Percentiles rank a stretch among this genome's conserved stretches.
phyloP scores from a whole-genome alignment of 2,329 filamentous ascomycete species.

The Curvularia hawaiiensis region DNA sequence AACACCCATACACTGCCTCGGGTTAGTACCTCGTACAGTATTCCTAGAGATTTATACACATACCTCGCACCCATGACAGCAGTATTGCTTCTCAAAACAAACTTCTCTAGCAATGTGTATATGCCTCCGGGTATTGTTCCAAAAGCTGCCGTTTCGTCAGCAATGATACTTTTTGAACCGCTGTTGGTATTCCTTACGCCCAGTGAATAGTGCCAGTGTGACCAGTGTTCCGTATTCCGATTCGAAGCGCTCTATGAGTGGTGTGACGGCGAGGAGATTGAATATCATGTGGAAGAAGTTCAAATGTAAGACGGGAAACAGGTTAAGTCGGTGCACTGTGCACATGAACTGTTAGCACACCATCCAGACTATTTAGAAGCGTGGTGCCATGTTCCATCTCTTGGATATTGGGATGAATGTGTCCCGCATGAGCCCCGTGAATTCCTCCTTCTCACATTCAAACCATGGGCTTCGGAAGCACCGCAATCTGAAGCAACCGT shows the following conservation, averaged over 20 bases:
- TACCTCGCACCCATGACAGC: constrained; percentile 83
- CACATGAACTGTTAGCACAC: constrained; percentile 19
- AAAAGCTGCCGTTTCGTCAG: constrained; percentile 45
- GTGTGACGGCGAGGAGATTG: constrained; percentile 79
- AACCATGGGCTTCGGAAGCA: constrained; percentile 1
- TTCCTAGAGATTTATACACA: constrained; percentile 20
- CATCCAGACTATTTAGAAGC: neutral
- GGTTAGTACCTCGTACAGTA: constrained; percentile 1
- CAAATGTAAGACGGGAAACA: constrained; percentile 85
- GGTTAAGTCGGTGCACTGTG: constrained; percentile 89
- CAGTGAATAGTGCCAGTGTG: constrained; percentile 84
- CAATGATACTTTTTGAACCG: constrained; percentile 54
- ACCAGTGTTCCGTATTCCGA: constrained; percentile 89
- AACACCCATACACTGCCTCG: constrained; percentile 86
- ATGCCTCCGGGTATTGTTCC: constrained; percentile 73
- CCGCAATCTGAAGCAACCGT: constrained; percentile 2
- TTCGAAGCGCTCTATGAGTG: constrained; percentile 94
- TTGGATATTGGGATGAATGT: neutral
- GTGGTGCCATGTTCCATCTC: neutral
- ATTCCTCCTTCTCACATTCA: neutral
- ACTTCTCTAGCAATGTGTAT: constrained; percentile 80
- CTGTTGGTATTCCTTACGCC: constrained; percentile 66
- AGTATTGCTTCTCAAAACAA: constrained; percentile 72
- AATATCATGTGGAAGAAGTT: constrained; percentile 80
- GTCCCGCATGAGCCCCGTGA: neutral